Base-by-base conservation (phyloP, 2,329 filamentous ascomycete species). In the Exophiala spinifera region DNA sequence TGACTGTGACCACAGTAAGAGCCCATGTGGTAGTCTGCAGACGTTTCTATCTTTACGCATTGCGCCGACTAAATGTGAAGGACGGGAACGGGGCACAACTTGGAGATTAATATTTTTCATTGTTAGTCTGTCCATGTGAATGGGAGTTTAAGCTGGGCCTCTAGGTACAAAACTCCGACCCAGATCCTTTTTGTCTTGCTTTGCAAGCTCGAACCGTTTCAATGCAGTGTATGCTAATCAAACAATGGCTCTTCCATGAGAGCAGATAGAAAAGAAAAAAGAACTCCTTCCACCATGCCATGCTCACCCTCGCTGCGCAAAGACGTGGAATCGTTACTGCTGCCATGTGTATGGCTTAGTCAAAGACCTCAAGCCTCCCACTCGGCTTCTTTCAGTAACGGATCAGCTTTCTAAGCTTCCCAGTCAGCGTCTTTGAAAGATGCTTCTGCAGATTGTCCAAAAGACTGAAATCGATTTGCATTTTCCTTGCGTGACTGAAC, bases 341-440 rank as follows among this genome's bases (percentile, higher is more conserved):
- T 15, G 36, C n/a, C 36, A 39, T 19, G 10, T n/a, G 36, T n/a
- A 19, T 39, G 3, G n/a, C 17, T n/a, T 39, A 4, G 36, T 39
- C 13, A 3, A 39, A 31, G 11, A 2, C 17, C 36, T 39, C 36
- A 39, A 39, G 36, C 36, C 36, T 39, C 36, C 36, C 36, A 39
- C 36, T 39, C 17, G 11, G 36, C 36, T 14, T 7, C 23, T 6
- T 46, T 31, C 4, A 46, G 28, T n/a, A 13, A 25, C 13, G 15
- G 19, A 3, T 15, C 10, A 1, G 20, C 33, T 31, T 25, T 17
- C 42, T 51, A 61, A 44, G 60, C 60, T 34, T 63, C 57, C 63
- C 63, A 65, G 23, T 61, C 61, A 21, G 57, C 61, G 34, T 62
- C 61, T 25, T 57, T 52, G 31, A 63, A 56, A 19, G 47, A 25